Evolutionary conservation across 108 stramenopile genomes (phyloP), one percentile per base, ranked within the genome.

Genomic region (Mediolabrus comicus): DNA sequence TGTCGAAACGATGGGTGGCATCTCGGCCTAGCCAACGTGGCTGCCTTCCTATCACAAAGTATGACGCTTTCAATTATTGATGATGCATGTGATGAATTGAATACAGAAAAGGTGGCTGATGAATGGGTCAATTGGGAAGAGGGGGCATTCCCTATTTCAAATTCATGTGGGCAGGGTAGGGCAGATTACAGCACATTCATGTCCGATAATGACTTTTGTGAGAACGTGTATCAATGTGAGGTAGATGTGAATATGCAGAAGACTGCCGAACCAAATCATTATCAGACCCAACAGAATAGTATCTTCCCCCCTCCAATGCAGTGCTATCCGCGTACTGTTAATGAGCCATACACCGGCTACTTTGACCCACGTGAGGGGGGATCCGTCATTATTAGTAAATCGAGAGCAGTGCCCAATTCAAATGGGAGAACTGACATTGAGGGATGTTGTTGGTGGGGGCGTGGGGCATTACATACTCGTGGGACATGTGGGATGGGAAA

Each of bases 381-480:
- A 25, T 46, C 46, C 16, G 31, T 51, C 17, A 13, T 35, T 13
- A 16, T 25, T 33, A 55, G 28, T 53, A 52, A 12, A 28, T 32
- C 43, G 17, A 49, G 46, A 22, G 46, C 46, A 49, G 46, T 49
- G n/a, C 25, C 65, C 33, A 67, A 53, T 55, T 35, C 65, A 3
- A 30, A 31, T 25, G 65, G 65, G 12, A 52, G 69, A 10, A 71
- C 60, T 11, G 74, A 75, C 62, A 30, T 75, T 8, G 74, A 75
- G 59, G 70, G 74, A 36, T 75, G 74, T 41, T 75, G 74, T 62
- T 75, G 59, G 35, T 75, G 74, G 74, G 74, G 74, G 12, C 74
- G 74, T 12, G 74, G 74, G 14, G 74, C 66, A 12, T 31, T 75
- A 12, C 74, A 53, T 12, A 71, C 62, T 12, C 32, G 29, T 7